Conservation (phyloP, 73 alveolate genomes). For the Durusdinium trenchii region DNA sequence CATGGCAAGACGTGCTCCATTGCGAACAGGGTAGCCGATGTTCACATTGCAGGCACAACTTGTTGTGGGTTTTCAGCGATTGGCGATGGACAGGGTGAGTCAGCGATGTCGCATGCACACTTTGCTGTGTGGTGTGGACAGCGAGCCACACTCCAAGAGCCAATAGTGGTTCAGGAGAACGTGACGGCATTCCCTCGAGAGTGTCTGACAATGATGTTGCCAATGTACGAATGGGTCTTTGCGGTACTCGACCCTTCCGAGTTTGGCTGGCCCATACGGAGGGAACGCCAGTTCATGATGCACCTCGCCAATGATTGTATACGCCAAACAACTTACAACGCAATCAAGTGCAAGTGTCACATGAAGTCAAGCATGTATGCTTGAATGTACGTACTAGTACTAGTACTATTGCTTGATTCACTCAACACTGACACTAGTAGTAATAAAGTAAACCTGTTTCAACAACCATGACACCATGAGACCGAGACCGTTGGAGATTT, state of each 20-base stretch:
- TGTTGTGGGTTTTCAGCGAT: not conserved
- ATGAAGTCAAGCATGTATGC: no score
- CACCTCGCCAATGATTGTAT: no score
- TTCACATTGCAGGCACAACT: conserved; percentile 4
- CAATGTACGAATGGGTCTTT: not conserved
- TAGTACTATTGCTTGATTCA: no score
- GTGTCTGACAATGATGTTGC: not conserved
- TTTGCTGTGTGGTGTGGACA: not conserved
- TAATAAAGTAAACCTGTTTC: no score
- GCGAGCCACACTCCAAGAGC: not conserved
- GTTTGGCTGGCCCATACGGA: conserved; percentile 8
- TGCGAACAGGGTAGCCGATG: not conserved
- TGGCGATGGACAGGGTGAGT: not conserved
- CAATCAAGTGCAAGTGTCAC: no score
- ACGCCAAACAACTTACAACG: no score
- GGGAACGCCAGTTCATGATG: conserved; percentile 36
- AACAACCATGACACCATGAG: no score
- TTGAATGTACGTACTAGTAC: no score
- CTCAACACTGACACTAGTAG: no score
- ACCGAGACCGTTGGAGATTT: not conserved
- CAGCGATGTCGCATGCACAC: not conserved
- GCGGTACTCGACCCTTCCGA: not conserved
- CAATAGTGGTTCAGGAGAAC: not conserved
- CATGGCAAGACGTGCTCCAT: not conserved
- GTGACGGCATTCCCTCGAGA: not conserved